Evolutionary conservation across 164 flowering plant species (phyloP).

Genomic region (Brasenia schreberi): DNA sequence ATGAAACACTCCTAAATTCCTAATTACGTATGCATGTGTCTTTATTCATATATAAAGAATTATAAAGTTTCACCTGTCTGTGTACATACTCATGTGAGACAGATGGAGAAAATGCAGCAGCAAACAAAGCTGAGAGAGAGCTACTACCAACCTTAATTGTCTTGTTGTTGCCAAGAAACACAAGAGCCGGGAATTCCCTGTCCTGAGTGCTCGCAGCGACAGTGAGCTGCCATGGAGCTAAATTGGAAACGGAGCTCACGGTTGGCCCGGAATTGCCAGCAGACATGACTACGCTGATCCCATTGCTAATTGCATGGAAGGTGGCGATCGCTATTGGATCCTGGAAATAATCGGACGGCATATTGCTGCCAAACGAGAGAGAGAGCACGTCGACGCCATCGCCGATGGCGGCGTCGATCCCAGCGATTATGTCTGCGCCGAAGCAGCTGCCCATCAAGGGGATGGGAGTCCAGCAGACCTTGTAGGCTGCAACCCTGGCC

Average conservation of each 20-base stretch:
- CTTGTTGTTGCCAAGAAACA: not conserved
- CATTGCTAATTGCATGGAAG: not conserved
- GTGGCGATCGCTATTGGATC: not conserved
- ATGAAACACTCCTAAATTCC: too few species aligned
- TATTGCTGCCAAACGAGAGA: not conserved
- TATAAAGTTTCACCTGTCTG: too few species aligned
- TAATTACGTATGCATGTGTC: too few species aligned
- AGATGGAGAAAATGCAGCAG: too few species aligned
- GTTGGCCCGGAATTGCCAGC: not conserved
- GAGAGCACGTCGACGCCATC: constrained; percentile 7
- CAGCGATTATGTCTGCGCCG: constrained; percentile 42
- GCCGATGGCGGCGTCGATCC: constrained; percentile 21
- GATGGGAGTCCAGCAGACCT: constrained; percentile 4
- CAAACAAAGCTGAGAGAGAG: too few species aligned
- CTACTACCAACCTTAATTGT: not conserved
- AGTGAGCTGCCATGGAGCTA: constrained; percentile 1
- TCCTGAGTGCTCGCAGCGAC: constrained; percentile 1
- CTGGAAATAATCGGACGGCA: not conserved
- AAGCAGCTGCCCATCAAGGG: constrained; percentile 14
- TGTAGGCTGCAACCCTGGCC: constrained; percentile 17
- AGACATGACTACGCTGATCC: not conserved
- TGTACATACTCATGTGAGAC: too few species aligned
- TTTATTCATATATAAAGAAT: too few species aligned
- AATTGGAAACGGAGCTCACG: not conserved
- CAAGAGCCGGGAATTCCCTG: not conserved